phyloP scores from a whole-genome alignment of 192 early-diverging fungal species.

The Bifiguratus adelaidae region DNA sequence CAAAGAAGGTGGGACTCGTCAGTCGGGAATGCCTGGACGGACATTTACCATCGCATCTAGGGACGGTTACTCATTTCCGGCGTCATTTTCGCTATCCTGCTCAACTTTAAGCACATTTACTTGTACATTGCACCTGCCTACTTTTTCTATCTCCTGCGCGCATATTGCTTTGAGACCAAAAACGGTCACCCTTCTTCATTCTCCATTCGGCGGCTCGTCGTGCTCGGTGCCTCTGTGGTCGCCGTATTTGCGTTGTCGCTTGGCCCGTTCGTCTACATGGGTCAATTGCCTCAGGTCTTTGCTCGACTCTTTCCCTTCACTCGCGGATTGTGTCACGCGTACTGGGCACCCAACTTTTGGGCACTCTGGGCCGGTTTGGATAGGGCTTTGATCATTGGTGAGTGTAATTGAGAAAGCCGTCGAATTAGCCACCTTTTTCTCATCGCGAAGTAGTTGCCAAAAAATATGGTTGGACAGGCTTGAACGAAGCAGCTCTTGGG shows the following conservation, averaged over 20 bases:
- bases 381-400: constrained; percentile 52
- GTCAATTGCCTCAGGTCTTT: constrained; percentile 68
- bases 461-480: constrained; percentile 9
- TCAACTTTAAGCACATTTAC: constrained; percentile 98
- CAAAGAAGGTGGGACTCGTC: constrained; percentile 40
- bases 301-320: constrained; percentile 90
- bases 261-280: constrained; percentile 63
- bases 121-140: constrained; percentile 86
- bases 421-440: background rate
- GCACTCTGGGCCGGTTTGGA: constrained; percentile 81
- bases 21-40: too few relatives aligned
- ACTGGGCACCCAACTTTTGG: constrained; percentile 98
- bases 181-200: constrained; percentile 15
- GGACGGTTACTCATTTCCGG: constrained; percentile 53
- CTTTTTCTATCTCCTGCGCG: constrained; percentile 76
- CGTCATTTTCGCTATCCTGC: constrained; percentile 69
- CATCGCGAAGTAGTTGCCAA: constrained; percentile 17
- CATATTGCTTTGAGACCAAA: constrained; percentile 58
- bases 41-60: constrained; percentile 15
- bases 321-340: constrained; percentile 92
- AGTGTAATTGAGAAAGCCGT: background rate
- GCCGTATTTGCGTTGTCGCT: constrained; percentile 71
- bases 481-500: constrained; percentile 30
- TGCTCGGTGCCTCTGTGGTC: constrained; percentile 51
- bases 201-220: constrained; percentile 31